These are phyloP conservation scores for Blumeriella jaapii DNA, from an alignment of 2,329 filamentous ascomycete species.

Conservation along the genomic window DNA sequence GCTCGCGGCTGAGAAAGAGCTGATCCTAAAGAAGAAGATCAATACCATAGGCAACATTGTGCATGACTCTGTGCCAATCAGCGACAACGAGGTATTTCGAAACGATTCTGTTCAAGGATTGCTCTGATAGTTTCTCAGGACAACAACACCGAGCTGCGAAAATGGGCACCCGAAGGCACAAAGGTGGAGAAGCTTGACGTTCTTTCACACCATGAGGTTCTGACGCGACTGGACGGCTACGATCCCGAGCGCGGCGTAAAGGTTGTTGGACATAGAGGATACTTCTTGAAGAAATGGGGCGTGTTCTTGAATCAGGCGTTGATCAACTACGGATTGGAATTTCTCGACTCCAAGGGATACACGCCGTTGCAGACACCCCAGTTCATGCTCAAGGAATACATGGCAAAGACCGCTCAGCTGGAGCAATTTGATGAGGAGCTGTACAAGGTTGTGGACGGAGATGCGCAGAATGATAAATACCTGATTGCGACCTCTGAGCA, in stretches of 20 bases:
- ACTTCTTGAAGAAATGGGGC: slow-evolving; percentile 83
- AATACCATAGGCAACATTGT: slow-evolving; percentile 85
- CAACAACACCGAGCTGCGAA: slow-evolving; percentile 66
- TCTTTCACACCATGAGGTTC: slow-evolving; percentile 91
- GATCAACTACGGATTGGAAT: slow-evolving; percentile 89
- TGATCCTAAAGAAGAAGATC: slow-evolving; percentile 62
- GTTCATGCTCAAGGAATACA: slow-evolving; percentile 90
- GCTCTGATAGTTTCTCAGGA: slow-evolving; percentile 36
- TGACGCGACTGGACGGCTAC: slow-evolving; percentile 78
- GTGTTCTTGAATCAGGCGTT: slow-evolving; percentile 87
- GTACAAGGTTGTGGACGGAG: slow-evolving; percentile 89
- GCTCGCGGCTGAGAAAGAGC: slow-evolving; percentile 63
- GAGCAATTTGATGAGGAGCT: slow-evolving; percentile 96
- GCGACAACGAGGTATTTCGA: slow-evolving; percentile 57
- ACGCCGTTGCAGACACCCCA: slow-evolving; percentile 76
- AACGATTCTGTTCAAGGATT: background rate
- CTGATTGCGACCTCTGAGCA: slow-evolving; percentile 78
- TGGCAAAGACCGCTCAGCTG: slow-evolving; percentile 96
- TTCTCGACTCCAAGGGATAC: slow-evolving; percentile 71
- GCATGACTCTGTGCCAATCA: slow-evolving; percentile 74
- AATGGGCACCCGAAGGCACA: slow-evolving; percentile 70
- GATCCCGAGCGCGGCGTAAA: slow-evolving; percentile 89
- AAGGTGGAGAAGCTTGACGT: slow-evolving; percentile 62
- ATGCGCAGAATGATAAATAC: slow-evolving; percentile 79
- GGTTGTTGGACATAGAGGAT: slow-evolving; percentile 87